Conservation (phyloP, 2,329 filamentous ascomycete genomes). For the Alternaria infectoria region DNA sequence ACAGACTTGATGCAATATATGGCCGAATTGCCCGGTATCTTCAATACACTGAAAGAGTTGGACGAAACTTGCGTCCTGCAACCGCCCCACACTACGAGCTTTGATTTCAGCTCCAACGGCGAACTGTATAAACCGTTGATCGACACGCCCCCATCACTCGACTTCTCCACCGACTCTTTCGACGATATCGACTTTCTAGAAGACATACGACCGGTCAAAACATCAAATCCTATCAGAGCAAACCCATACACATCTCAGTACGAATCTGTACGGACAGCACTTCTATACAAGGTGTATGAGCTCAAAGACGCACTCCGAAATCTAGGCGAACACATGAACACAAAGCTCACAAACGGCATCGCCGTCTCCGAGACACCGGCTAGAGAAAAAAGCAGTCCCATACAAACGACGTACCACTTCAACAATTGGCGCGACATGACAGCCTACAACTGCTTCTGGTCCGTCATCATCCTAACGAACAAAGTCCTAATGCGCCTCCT, state of each 20-base stretch:
- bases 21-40: conserved; percentile 34
- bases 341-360: conserved; percentile 29
- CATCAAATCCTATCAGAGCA: background rate
- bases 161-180: conserved; percentile 25
- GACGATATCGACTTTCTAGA: conserved; percentile 18
- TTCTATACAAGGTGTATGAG: conserved; percentile 31
- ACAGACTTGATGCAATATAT: conserved; percentile 37
- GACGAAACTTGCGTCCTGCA: conserved; percentile 2
- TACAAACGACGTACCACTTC: conserved; percentile 38
- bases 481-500: conserved; percentile 38
- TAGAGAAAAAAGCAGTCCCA: conserved; percentile 24
- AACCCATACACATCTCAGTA: background rate
- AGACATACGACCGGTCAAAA: conserved; percentile 16
- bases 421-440: conserved; percentile 38
- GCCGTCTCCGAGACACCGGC: conserved; percentile 28
- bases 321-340: conserved; percentile 26
- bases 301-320: conserved; percentile 31
- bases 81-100: background rate
- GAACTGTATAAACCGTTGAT: conserved; percentile 7
- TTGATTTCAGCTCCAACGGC: conserved; percentile 8
- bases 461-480: conserved; percentile 39
- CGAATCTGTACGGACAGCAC: conserved; percentile 12
- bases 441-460: conserved; percentile 42
- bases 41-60: conserved; percentile 35
- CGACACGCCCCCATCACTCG: conserved; percentile 26